These are phyloP conservation scores for Pichia inconspicua DNA, from an alignment of 1,139 yeast species.

Conservation along the genomic window DNA sequence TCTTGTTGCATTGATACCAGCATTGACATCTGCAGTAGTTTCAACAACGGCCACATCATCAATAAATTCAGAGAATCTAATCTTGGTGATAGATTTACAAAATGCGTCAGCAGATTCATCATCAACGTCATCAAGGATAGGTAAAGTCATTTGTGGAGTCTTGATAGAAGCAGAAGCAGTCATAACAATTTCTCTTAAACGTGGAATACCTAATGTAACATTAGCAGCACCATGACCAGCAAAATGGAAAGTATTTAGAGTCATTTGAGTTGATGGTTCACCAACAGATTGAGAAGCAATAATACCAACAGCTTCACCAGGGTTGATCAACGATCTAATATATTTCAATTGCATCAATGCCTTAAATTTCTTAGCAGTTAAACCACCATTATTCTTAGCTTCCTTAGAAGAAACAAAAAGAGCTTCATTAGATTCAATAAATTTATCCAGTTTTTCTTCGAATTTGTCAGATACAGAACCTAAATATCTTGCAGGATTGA, in stretches of 20 bases:
- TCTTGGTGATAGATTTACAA: conserved; percentile 84
- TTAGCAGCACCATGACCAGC: conserved; percentile 99
- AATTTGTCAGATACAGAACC: conserved; percentile 93
- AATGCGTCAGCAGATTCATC: conserved; percentile 88
- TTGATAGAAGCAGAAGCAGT: conserved; percentile 92
- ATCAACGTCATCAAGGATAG: conserved; percentile 66
- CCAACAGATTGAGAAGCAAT: conserved; percentile 98
- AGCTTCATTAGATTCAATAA: conserved; percentile 46
- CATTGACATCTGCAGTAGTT: conserved; percentile 56
- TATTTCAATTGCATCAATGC: conserved; percentile 97
- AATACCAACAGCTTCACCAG: conserved; percentile 98
- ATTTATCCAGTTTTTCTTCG: conserved; percentile 69
- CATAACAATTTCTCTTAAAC: conserved; percentile 99
- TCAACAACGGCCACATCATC: conserved; percentile 83
- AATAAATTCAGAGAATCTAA: conserved; percentile 79
- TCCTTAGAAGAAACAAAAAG: conserved; percentile 48
- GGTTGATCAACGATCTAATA: conserved; percentile 90
- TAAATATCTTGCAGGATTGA: conserved; percentile 79
- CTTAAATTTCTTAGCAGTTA: conserved; percentile 82
- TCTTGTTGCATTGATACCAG: conserved; percentile 52
- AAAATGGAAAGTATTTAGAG: conserved; percentile 97
- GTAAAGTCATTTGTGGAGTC: conserved; percentile 97
- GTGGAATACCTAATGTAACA: conserved; percentile 98
- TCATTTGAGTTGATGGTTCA: conserved; percentile 99
- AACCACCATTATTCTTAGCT: conserved; percentile 39